These are phyloP conservation scores for Apodospora peruviana DNA, from an alignment of 495 filamentous ascomycete genomes.

Conservation along the genomic window DNA sequence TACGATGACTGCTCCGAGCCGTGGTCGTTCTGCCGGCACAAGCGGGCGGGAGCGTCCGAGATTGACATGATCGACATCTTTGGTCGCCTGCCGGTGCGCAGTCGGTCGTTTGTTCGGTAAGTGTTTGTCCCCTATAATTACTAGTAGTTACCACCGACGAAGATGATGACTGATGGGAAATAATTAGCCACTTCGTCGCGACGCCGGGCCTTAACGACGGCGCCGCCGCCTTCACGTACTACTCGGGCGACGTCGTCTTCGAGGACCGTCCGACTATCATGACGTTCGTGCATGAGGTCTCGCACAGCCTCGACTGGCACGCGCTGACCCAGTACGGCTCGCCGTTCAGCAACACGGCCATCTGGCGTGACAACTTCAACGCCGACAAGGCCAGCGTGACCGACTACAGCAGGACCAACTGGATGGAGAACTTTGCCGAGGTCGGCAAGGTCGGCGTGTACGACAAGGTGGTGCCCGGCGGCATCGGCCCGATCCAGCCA, in stretches of 20 bases:
- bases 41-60: slow-evolving; percentile 7
- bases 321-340: slow-evolving; percentile 12
- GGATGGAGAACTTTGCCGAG: slow-evolving; percentile 28
- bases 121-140: slow-evolving; percentile 4
- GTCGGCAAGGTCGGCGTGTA: slow-evolving; percentile 22
- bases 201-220: slow-evolving; percentile 3
- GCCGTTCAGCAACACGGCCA: slow-evolving; percentile 12
- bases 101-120: slow-evolving; percentile 22
- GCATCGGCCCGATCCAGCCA: slow-evolving; percentile 15
- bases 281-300: slow-evolving; percentile 23
- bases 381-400: slow-evolving; percentile 20
- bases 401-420: slow-evolving; percentile 19
- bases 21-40: slow-evolving; percentile 30
- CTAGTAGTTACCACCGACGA: too few species aligned
- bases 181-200: slow-evolving; percentile 1
- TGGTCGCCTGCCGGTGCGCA: slow-evolving; percentile 26
- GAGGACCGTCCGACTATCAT: slow-evolving; percentile 2
- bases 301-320: slow-evolving; percentile 24
- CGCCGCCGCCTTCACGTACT: neutral
- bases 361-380: slow-evolving; percentile 23
- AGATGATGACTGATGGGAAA: too few species aligned
- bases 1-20: slow-evolving; percentile 26
- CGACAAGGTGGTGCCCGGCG: slow-evolving; percentile 24
- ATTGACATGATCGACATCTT: slow-evolving; percentile 20
- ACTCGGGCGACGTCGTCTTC: slow-evolving; percentile 12